phyloP scores from a whole-genome alignment of 2,329 filamentous ascomycete genomes.

The Cladosporium cucumerinum region DNA sequence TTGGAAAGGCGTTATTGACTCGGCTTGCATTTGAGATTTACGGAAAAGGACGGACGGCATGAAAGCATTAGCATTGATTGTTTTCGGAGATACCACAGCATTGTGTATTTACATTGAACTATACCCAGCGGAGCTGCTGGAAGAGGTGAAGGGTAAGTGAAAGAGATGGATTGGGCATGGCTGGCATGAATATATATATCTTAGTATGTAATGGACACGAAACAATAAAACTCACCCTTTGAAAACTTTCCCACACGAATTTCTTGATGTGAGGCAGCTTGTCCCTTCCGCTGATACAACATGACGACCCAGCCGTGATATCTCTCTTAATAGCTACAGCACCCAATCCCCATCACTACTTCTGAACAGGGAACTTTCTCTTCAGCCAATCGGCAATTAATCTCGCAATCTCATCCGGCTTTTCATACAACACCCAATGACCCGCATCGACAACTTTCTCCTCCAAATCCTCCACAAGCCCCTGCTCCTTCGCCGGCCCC shows the following conservation, averaged over 20 bases:
- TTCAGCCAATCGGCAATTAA: slow-evolving; percentile 20
- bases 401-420: slow-evolving; percentile 30
- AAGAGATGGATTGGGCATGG: slow-evolving; percentile 1
- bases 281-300: neutral
- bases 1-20: neutral
- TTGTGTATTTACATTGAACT: neutral
- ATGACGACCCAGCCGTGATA: neutral
- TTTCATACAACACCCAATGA: slow-evolving; percentile 39
- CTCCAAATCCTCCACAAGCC: slow-evolving; percentile 34
- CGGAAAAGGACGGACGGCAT: neutral
- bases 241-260: neutral
- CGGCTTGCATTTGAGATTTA: neutral
- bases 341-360: neutral
- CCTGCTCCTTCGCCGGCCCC: slow-evolving; percentile 25
- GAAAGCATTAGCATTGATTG: neutral
- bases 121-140: neutral
- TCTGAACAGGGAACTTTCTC: slow-evolving; percentile 15
- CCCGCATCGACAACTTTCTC: slow-evolving; percentile 34
- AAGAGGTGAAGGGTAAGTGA: neutral
- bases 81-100: neutral
- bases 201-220: slow-evolving; percentile 1
- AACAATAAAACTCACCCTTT: neutral
- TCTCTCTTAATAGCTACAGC: neutral
- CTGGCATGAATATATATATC: neutral
- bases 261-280: neutral